Conservation (phyloP, 1,139 yeast species). For the Yamadazyma diospyri region DNA sequence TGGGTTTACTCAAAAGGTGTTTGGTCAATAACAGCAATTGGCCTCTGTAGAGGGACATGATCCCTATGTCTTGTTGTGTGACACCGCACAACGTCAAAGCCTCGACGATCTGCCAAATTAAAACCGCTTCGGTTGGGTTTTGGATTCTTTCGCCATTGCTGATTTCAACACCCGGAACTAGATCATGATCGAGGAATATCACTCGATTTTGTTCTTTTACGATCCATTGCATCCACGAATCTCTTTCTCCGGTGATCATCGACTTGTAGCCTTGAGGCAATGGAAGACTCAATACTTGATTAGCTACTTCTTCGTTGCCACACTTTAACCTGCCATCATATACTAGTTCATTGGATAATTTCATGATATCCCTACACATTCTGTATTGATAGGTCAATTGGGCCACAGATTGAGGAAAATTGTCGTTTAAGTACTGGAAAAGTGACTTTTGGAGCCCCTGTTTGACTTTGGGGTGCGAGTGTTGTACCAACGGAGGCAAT, state of each 20-base stretch:
- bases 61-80: conserved; percentile 59
- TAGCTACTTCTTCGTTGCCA: conserved; percentile 64
- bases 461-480: conserved; percentile 51
- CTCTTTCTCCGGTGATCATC: conserved; percentile 10
- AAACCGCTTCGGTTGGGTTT: conserved; percentile 66
- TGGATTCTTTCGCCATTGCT: conserved; percentile 61
- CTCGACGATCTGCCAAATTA: conserved; percentile 61
- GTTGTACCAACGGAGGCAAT: conserved; percentile 77
- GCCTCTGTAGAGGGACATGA: conserved; percentile 84
- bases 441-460: conserved; percentile 74
- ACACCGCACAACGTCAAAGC: conserved; percentile 63
- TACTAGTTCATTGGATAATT: conserved; percentile 71
- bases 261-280: conserved; percentile 20
- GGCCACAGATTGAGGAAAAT: conserved; percentile 67
- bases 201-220: conserved; percentile 49
- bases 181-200: conserved; percentile 75
- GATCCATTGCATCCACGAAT: conserved; percentile 32
- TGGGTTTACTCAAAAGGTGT: conserved; percentile 34
- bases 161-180: conserved; percentile 56
- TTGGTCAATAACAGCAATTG: conserved; percentile 61
- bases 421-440: conserved; percentile 68
- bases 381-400: conserved; percentile 83
- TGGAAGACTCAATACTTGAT: conserved; percentile 50
- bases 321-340: conserved; percentile 75
- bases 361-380: conserved; percentile 89